Base-by-base conservation (phyloP, 768 basidiomycete genomes). In the Sutorius australiensis region DNA sequence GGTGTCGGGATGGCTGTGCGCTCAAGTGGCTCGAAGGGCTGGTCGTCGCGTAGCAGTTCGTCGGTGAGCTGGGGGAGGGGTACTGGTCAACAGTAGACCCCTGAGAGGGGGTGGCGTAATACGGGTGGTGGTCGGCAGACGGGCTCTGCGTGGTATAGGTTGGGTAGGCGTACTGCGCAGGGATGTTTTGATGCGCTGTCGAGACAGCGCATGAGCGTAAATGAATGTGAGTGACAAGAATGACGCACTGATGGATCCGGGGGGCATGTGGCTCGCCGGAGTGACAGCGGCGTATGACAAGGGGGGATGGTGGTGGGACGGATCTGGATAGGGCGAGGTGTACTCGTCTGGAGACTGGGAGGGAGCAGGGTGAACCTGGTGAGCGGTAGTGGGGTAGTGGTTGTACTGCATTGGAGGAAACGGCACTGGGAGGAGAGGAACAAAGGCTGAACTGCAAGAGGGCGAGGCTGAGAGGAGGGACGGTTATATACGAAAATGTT, bases 401-500 rank as follows among this genome's bases (percentile, higher is more conserved):
- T 59, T 63, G 53, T 70, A 62, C 49, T 69, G 69, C 69, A 69
- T 71, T 37, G 50, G 56, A 30, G 48, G 47, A 16, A 17, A 48
- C 14, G 34, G 17, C 12, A 7, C 2, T 14, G 27, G 44, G 39
- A 16, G 46, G 46, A 50, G 52, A 45, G 42, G 24, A 36, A 21
- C 34, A 27, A 9, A 38, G 37, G 54, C 33, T 48, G 58, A 36
- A 44, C 39, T 54, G 47, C 53, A 32, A 55, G 52, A 51, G 52
- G 51, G 46, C 28, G 47, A 53, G 45, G 27, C 37, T 58, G 41
- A 47, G 47, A 48, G 53, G 48, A 48, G 53, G 54, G 45, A 54
- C 46, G 57, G 55, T 71, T 69, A 67, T 69, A 69, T 69, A 69
- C 55, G 62, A 67, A 63, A 70, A 59, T 54, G 50, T 53, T 56